A percentile compares a stretch with the other conserved stretches of the same genome.
These are phyloP conservation scores for Cyclaneusma minus DNA, from an alignment of 2,329 filamentous ascomycete species.

Conservation along the genomic window DNA sequence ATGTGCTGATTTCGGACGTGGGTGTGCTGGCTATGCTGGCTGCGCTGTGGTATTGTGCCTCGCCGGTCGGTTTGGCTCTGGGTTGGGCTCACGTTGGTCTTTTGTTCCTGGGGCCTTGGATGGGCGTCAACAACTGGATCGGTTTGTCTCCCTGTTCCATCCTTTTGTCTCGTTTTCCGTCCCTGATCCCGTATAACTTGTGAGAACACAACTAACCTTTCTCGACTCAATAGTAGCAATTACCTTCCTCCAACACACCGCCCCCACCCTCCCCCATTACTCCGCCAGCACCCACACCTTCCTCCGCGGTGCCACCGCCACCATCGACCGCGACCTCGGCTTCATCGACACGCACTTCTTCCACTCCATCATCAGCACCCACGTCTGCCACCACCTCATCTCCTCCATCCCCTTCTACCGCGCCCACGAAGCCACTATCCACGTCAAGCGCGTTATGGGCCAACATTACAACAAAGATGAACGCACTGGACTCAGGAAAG, in stretches of 20 bases:
- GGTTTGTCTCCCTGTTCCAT: slow-evolving; percentile 25
- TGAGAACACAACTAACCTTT: slow-evolving; percentile 9
- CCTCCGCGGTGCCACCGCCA: slow-evolving; percentile 41
- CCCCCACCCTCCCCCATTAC: slow-evolving; percentile 40
- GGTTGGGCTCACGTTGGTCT: slow-evolving; percentile 40
- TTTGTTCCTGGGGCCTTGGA: slow-evolving; percentile 49
- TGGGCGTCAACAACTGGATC: slow-evolving; percentile 58
- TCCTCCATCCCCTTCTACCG: slow-evolving; percentile 44
- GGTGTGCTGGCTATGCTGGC: slow-evolving; percentile 34
- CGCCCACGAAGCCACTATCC: slow-evolving; percentile 36
- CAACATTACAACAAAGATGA: slow-evolving; percentile 30
- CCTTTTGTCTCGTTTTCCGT: no score
- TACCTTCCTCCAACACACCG: slow-evolving; percentile 60
- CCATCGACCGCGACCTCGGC: slow-evolving; percentile 47
- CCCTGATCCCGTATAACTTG: neutral
- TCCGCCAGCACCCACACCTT: slow-evolving; percentile 41
- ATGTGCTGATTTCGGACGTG: slow-evolving; percentile 42
- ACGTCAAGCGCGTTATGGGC: slow-evolving; percentile 36
- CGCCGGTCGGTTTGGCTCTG: no score
- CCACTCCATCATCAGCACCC: slow-evolving; percentile 46
- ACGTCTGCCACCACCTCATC: slow-evolving; percentile 46
- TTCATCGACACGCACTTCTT: slow-evolving; percentile 46
- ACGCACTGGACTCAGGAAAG: no score
- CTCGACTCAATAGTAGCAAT: slow-evolving; percentile 49
- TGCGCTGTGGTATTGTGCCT: slow-evolving; percentile 36